Conservation (phyloP, 176 grass and related monocot species). For the Aegilops longissima region DNA sequence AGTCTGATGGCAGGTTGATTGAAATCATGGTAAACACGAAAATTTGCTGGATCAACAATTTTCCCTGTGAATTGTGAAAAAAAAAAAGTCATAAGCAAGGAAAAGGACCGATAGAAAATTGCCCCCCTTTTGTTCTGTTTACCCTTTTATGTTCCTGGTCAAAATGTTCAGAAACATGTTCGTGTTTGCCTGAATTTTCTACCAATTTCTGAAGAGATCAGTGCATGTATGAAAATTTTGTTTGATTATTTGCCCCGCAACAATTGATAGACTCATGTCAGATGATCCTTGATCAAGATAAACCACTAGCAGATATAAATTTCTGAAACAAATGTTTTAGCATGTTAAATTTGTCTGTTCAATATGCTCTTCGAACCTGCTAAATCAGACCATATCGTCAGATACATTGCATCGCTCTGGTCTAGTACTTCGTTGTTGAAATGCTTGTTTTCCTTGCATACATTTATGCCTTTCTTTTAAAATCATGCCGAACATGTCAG, state of each 20-base stretch:
- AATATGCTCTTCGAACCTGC: neutral
- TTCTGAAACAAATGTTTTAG: constrained; percentile 16
- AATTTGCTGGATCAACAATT: neutral
- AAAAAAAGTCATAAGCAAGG: neutral
- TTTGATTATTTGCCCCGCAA: neutral
- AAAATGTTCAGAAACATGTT: neutral
- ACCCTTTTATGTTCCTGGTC: neutral
- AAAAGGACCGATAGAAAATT: neutral
- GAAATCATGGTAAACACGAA: neutral
- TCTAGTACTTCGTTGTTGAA: neutral
- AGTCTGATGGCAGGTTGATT: neutral
- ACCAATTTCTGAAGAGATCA: neutral
- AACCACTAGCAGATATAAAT: neutral
- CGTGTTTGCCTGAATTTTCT: neutral
- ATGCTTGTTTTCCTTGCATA: neutral
- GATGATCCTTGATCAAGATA: constrained; percentile 9
- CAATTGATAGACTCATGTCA: neutral
- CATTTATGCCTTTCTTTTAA: neutral
- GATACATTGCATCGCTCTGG: neutral
- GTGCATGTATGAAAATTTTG: neutral
- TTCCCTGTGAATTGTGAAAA: neutral
- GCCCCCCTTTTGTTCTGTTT: neutral
- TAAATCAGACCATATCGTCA: neutral
- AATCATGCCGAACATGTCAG: neutral
- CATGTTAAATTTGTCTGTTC: neutral